Evolutionary conservation across 345 rosid species (phyloP), one percentile per base, ranked within the genome.

Genomic region (Heritiera littoralis): DNA sequence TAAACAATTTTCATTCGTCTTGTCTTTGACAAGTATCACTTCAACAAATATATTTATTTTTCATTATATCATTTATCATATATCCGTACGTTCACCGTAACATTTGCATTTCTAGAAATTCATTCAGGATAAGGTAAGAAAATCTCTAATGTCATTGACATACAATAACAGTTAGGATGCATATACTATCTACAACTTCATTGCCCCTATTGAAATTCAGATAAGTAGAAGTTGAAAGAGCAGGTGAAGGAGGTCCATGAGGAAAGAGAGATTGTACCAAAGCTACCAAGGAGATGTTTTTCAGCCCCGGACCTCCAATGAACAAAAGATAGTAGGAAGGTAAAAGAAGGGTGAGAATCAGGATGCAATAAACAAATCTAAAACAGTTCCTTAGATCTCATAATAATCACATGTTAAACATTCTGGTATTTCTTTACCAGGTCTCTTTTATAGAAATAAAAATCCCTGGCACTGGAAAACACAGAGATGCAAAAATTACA

Each of bases 311-410:
- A 61, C 66, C 35, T 23, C 38, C 38, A 68, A 45, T n/a, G 43
- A 68, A 46, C 3, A 45, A 13, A 68, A 45, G 55, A 45, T 10
- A 11, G 9, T 23, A 23, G 15, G 35, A 23, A 20, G 1, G 12
- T 2, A 41, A 69, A 6, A n/a, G 15, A 1, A 28, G 14, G 46
- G 11, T 35, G 46, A 67, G 13, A 41, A 18, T 18, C 75, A 30
- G 13, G 41, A 71, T 1, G 40, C 48, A 59, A 40, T 14, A 10
- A 48, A 10, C 1, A 9, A 48, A 48, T 9, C 32, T 15, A 59
- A 2, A 20, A 75, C 32, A 66, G 70, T 82, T 78, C 80, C 71
- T 69, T 79, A 20, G 4, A 48, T 72, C 72, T 58, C 70, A 48
- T 49, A 77, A 40, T 66, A 80, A 66, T 76, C 79, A 61, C 79